phyloP scores from a whole-genome alignment of 2,329 filamentous ascomycete genomes.

The Teratosphaeria nubilosa region DNA sequence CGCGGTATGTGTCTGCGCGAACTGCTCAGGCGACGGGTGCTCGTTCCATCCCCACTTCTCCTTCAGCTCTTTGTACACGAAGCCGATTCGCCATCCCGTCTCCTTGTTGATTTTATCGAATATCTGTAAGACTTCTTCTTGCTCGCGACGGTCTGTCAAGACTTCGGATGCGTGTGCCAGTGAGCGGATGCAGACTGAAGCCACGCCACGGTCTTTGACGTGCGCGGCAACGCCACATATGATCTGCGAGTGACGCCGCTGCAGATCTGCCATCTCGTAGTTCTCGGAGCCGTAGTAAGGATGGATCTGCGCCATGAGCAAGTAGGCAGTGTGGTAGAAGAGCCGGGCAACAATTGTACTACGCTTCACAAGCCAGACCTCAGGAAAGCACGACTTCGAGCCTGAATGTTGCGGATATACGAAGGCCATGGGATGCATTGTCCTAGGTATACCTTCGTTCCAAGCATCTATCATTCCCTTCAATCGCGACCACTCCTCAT shows the following conservation, averaged over 20 bases:
- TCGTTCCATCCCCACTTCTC: conserved; percentile 67
- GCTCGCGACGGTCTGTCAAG: conserved; percentile 58
- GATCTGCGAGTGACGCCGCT: conserved; percentile 66
- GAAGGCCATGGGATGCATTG: conserved; percentile 80
- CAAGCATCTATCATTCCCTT: conserved; percentile 75
- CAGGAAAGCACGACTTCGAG: conserved; percentile 68
- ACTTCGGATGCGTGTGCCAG: conserved; percentile 68
- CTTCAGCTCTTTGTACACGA: conserved; percentile 62
- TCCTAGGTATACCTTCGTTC: conserved; percentile 67
- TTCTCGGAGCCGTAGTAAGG: conserved; percentile 51
- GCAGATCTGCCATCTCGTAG: conserved; percentile 59
- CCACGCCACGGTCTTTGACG: conserved; percentile 68
- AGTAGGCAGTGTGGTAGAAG: conserved; percentile 82
- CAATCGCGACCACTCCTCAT: conserved; percentile 69
- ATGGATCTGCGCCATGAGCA: conserved; percentile 69
- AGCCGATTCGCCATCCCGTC: conserved; percentile 68
- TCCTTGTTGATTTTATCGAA: conserved; percentile 65
- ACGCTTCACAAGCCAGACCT: conserved; percentile 80
- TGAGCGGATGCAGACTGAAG: conserved; percentile 67
- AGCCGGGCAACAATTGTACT: conserved; percentile 71
- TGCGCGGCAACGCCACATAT: conserved; percentile 86
- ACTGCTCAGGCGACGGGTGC: conserved; percentile 27
- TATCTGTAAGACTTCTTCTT: conserved; percentile 70
- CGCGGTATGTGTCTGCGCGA: conserved; percentile 26
- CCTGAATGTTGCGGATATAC: conserved; percentile 57